Percentiles rank a stretch among this genome's conserved stretches.
Conservation (phyloP, 768 basidiomycete genomes). For the Cystofilobasidium bisporidii region DNA sequence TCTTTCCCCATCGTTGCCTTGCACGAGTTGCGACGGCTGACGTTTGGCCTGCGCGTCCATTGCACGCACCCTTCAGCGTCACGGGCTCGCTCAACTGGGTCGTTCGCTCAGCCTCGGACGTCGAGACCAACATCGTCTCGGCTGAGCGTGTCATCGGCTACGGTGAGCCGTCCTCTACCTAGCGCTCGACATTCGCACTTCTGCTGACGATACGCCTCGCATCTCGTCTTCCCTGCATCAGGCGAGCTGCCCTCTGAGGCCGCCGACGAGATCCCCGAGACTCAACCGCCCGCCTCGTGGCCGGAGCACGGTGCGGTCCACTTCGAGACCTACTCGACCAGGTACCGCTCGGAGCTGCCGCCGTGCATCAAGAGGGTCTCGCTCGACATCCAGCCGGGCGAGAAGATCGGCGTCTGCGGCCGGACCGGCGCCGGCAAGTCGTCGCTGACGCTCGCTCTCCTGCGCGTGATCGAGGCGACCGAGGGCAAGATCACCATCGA, state of each 20-base stretch:
- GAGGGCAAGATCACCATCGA: slow-evolving; percentile 22
- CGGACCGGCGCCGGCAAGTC: slow-evolving; percentile 38
- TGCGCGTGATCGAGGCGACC: slow-evolving; percentile 37
- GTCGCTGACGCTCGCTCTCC: slow-evolving; percentile 39
- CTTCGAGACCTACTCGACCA: slow-evolving; percentile 39
- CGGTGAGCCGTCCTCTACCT: slow-evolving; percentile 7
- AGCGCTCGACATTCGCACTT: too few relatives aligned
- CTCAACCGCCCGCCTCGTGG: slow-evolving; percentile 34
- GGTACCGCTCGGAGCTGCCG: slow-evolving; percentile 40
- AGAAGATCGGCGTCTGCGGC: slow-evolving; percentile 35
- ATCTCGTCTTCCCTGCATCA: not conserved
- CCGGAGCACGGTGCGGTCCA: slow-evolving; percentile 33
- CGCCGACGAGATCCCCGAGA: slow-evolving; percentile 36
- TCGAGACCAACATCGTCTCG: slow-evolving; percentile 40
- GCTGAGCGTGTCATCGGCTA: slow-evolving; percentile 40
- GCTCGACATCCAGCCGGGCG: slow-evolving; percentile 38
- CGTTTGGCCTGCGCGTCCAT: not conserved
- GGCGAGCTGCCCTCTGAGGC: slow-evolving; percentile 37
- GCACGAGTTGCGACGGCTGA: not conserved
- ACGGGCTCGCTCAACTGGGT: slow-evolving; percentile 38
- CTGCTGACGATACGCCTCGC: too few relatives aligned
- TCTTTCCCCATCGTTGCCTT: slow-evolving; percentile 63
- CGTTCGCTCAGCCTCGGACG: slow-evolving; percentile 39
- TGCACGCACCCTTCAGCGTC: slow-evolving; percentile 1
- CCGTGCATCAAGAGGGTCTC: slow-evolving; percentile 37